Evolutionary conservation across 345 rosid genomes (phyloP), one percentile per base, ranked within the genome.

Genomic region (Anastatica hierochuntica): DNA sequence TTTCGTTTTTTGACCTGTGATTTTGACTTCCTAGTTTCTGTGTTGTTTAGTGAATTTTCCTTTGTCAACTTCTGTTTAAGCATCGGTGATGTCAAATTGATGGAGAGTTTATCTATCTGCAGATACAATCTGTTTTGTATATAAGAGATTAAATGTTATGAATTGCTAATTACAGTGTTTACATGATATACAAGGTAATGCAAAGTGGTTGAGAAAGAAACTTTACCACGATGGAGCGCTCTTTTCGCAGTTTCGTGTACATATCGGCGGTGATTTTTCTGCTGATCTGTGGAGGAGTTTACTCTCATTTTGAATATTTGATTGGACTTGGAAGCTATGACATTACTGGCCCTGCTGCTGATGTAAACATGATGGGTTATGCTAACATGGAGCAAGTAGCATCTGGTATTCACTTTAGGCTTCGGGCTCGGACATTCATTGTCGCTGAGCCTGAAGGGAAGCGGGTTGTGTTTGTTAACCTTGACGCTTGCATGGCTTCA

Each of bases 351-450:
- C 98, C 97, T 1, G 98, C 95, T 0, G 97, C 98, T 40, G 94
- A 92, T 77, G 98, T 92, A 8, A 92, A 88, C 57, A 81, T 92
- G 97, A 92, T 92, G 98, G 98, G 97, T 10, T 92, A 83, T 62
- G 94, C 98, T 38, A 79, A 85, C 57, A 70, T 70, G 38, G 97
- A 81, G 23, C 98, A 92, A 77, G 68, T 69, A 36, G 70, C 95
- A 8, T 81, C 94, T 0, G 97, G 98, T 23, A 27, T 92, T 67
- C 98, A 92, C 79, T 78, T 92, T 70, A 74, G 98, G 80, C 66
- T 92, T 67, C 84, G 90, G 0, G 94, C 97, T 37, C 82, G 97
- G 8, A 30, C 94, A 0, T 92, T 88, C 62, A 83, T 92, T 33
- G 94, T 83, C 74, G 85, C 86, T 0, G 83, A 85, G 64, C 90